Evolutionary conservation across 108 stramenopile species (phyloP).

Genomic region (Stephanodiscus triporus): DNA sequence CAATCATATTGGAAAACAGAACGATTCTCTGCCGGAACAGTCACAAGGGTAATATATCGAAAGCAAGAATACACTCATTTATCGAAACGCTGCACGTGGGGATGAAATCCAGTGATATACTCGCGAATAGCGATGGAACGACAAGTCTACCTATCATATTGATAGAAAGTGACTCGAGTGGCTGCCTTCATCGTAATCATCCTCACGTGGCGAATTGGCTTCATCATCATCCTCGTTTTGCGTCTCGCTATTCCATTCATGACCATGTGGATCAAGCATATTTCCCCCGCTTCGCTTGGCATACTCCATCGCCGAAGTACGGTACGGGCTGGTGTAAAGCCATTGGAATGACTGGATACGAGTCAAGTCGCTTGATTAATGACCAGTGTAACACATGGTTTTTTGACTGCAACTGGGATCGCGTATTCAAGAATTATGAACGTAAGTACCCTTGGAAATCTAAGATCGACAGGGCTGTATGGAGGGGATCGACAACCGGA

Average conservation of each 20-base stretch:
- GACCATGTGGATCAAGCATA: not conserved
- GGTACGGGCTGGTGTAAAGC: slow-evolving; percentile 13
- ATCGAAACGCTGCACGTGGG: slow-evolving; percentile 2
- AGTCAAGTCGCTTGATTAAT: not conserved
- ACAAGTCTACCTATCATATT: not conserved
- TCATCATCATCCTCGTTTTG: too few species aligned
- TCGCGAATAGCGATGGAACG: not conserved
- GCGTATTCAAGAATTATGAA: not conserved
- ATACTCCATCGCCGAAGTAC: slow-evolving; percentile 8
- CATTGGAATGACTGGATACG: slow-evolving; percentile 8
- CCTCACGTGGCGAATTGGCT: too few species aligned
- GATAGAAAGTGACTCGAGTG: slow-evolving; percentile 8
- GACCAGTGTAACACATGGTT: not conserved
- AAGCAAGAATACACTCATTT: not conserved
- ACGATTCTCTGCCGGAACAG: slow-evolving; percentile 7
- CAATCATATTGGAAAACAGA: slow-evolving; percentile 4
- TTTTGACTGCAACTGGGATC: not conserved
- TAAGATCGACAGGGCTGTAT: slow-evolving; percentile 4
- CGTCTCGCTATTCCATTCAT: too few species aligned
- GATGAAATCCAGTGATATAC: not conserved
- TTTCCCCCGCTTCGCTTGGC: slow-evolving; percentile 10
- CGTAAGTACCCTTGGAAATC: slow-evolving; percentile 9
- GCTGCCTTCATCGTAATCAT: not conserved
- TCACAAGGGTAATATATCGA: slow-evolving; percentile 8
- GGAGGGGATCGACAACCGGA: slow-evolving; percentile 14